phyloP scores from a whole-genome alignment of 2,329 filamentous ascomycete genomes.

The Apiospora arundinis region DNA sequence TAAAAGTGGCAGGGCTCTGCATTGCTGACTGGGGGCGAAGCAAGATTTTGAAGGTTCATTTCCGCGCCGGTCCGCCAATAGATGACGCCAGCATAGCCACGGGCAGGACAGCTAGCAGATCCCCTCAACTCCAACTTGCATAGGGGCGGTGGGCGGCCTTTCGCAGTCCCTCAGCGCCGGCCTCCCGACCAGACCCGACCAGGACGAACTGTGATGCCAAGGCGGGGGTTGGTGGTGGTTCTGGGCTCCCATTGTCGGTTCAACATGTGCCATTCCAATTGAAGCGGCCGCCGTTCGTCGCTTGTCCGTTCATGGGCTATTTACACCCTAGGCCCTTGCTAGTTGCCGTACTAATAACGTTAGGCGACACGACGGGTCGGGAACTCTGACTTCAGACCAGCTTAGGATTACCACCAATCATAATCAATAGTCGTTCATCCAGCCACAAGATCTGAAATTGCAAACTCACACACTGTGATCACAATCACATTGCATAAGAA shows the following conservation, averaged over 20 bases:
- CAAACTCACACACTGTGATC: too few species aligned
- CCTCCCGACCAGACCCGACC: neutral
- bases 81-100: constrained; percentile 11
- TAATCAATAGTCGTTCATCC: too few species aligned
- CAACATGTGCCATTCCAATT: neutral
- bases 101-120: neutral
- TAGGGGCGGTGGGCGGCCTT: neutral
- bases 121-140: neutral
- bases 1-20: neutral
- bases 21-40: neutral
- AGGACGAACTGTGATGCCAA: constrained; percentile 7
- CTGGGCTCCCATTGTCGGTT: neutral
- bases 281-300: neutral
- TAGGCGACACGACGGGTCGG: neutral
- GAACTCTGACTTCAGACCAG: constrained; percentile 8
- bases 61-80: neutral
- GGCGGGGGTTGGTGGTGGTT: neutral
- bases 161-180: neutral
- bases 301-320: too few species aligned
- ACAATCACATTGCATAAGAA: too few species aligned
- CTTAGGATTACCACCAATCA: neutral
- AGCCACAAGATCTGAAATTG: too few species aligned
- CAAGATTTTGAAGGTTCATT: neutral
- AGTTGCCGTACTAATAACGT: neutral
- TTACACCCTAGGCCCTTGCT: neutral